Evolutionary conservation across 257 asterid genomes (phyloP), one percentile per base, ranked within the genome.

Genomic region (Forsythia suspensa): DNA sequence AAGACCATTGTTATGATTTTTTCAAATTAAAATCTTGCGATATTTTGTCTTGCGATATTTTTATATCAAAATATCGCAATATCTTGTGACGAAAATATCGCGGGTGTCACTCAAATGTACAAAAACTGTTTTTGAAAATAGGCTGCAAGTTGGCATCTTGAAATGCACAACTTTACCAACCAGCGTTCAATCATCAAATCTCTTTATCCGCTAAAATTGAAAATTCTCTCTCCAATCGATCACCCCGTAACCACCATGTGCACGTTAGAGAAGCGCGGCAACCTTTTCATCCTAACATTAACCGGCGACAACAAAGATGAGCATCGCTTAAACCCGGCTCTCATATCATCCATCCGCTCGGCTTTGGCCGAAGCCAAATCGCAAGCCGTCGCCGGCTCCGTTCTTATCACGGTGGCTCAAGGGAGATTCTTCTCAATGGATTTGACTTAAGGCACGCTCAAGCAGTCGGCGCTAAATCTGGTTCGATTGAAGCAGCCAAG

Each of bases 371-470:
- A 89, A 55, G 91, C 79, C 86, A 86, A 82, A 80, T 88, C 95
- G 41, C 88, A 90, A 84, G 90, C 96, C 80, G 80, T 73, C 46
- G 55, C 63, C 48, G 97, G 98, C 70, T 90, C 98, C 43, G 98
- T 85, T 68, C 88, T 94, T 15, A 48, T 94, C 82, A 92, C 98
- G n/a, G 71, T 80, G 0, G 83, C 96, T 29, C 86, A 90, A 20
- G 98, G 98, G 77, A 81, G 78, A 68, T 94, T 89, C 94, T 94
- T 92, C 94, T 90, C 80, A 94, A 94, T 82, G 98, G 97, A 72
- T 94, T 94, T 81, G 97, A 94, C n/a, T 82, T 94, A 18, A 55
- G 55, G 1, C 91, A 88, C 87, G 98, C 97, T 63, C 95, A 90
- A 73, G 92, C 88, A 79, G 93, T 82, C 69, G 91, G 82, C 76